Evolutionary conservation across 192 early-diverging fungal species (phyloP), one percentile per base, ranked within the genome.

Genomic region (Irineochytrium annulatum): DNA sequence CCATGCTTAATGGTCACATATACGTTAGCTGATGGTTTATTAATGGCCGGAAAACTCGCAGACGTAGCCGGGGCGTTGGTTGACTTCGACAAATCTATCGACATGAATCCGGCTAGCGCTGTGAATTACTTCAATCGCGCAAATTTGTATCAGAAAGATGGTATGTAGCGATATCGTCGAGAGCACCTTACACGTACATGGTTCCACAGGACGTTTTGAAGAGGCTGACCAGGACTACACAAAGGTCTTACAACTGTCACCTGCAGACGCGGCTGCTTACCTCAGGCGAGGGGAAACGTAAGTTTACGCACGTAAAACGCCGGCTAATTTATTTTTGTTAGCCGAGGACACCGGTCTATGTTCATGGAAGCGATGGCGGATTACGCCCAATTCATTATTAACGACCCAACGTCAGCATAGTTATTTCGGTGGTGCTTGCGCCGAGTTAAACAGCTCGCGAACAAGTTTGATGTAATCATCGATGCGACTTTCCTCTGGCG

Each of bases 211-310:
- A 39, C 52, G 51, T 3, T 65, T 62, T 29, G 64, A 79, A 62
- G 62, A 73, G 52, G 74, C 79, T 16, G 79, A 81, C 27, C 44
- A 32, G 26, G 75, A 75, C 26, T 81, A 70, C 57, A 64, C 75
- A 0, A 52, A 34, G 26, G 75, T 81, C 3, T 43, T 81, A 35
- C 41, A 68, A 20, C 56, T 75, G 3, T 54, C 68, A 14, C 79
- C 79, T 8, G 0, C 27, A 19, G 75, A 81, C 45, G 46, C 49
- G 30, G 14, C 58, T 13, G 67, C 71, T 0, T 70, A 75, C 53
- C 41, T 63, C 11, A 35, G 43, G 17, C 68, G 79, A 32, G 79
- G 71, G 19, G 65, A 73, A 49, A 65, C 61, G 77, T 79, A 72
- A 34, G 53, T 0, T 27, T 29, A 3, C 57, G 3, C 46, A 60